phyloP scores from a whole-genome alignment of 495 filamentous ascomycete genomes.

The Aspergillus indologenus region DNA sequence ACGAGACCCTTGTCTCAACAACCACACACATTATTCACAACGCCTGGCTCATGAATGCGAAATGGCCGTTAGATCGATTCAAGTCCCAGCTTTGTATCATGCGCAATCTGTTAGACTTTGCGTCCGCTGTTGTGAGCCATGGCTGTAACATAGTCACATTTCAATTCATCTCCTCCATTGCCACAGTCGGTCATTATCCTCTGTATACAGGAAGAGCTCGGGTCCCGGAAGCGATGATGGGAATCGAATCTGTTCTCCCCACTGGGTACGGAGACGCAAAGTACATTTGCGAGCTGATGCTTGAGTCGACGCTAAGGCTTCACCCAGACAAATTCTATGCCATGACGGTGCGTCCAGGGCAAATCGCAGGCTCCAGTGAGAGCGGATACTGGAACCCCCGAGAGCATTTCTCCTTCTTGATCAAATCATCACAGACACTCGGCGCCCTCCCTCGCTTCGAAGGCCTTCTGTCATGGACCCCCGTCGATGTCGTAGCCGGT shows the following conservation, averaged over 20 bases:
- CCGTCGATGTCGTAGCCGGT: conserved; percentile 1
- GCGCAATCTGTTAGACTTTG: conserved; percentile 47
- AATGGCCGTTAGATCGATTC: conserved; percentile 38
- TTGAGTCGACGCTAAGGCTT: neutral
- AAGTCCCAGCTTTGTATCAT: conserved; percentile 48
- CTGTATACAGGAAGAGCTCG: too few species aligned
- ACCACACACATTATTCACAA: conserved; percentile 56
- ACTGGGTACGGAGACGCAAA: conserved; percentile 53
- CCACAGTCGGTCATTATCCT: conserved; percentile 46
- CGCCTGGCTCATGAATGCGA: conserved; percentile 55
- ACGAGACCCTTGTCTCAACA: conserved; percentile 32
- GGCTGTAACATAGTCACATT: conserved; percentile 39
- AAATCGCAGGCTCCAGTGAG: conserved; percentile 45
- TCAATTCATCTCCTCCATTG: conserved; percentile 56
- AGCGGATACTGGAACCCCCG: conserved; percentile 53
- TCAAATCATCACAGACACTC: conserved; percentile 42
- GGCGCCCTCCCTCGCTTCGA: conserved; percentile 34
- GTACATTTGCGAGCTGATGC: conserved; percentile 29
- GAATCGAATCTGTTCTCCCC: conserved; percentile 33
- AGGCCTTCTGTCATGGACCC: conserved; percentile 22
- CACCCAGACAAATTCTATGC: conserved; percentile 35
- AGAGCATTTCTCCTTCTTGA: conserved; percentile 40
- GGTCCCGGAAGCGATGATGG: conserved; percentile 28
- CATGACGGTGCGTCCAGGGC: conserved; percentile 40
- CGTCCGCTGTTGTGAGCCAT: conserved; percentile 22